phyloP scores from a whole-genome alignment of 805 yeast species.

The Pachysolen tannophilus region DNA sequence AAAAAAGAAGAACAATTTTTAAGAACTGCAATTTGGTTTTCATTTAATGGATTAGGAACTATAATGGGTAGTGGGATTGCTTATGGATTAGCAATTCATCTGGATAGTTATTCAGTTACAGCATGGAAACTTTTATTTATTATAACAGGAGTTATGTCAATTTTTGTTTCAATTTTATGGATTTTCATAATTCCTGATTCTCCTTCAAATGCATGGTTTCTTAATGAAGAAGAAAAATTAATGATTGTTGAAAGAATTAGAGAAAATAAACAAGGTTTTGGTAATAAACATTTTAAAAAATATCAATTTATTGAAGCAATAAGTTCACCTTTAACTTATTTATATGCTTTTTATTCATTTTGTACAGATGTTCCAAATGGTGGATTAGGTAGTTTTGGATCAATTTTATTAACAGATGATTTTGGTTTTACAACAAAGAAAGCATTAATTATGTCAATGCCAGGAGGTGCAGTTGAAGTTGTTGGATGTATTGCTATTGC shows the following conservation, averaged over 20 bases:
- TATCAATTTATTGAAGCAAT: conserved; percentile 29
- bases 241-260: conserved; percentile 46
- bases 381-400: conserved; percentile 42
- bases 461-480: conserved; percentile 29
- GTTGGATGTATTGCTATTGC: conserved; percentile 20
- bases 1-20: conserved; percentile 34
- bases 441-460: conserved; percentile 27
- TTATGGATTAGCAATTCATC: conserved; percentile 37
- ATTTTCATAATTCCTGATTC: conserved; percentile 45
- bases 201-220: conserved; percentile 40
- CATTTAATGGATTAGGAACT: conserved; percentile 37
- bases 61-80: conserved; percentile 46
- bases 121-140: conserved; percentile 59
- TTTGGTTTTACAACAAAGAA: conserved; percentile 25
- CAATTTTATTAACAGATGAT: conserved; percentile 32
- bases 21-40: conserved; percentile 34
- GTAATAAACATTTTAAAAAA: conserved; percentile 28
- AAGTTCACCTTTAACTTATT: conserved; percentile 17
- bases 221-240: conserved; percentile 32
- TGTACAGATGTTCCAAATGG: conserved; percentile 52
- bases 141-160: conserved; percentile 53
- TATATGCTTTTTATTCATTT: no score
- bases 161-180: conserved; percentile 39
- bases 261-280: conserved; percentile 34
- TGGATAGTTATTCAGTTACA: conserved; percentile 29